Conservation (phyloP, 768 basidiomycete genomes). For the Suillus lakei region DNA sequence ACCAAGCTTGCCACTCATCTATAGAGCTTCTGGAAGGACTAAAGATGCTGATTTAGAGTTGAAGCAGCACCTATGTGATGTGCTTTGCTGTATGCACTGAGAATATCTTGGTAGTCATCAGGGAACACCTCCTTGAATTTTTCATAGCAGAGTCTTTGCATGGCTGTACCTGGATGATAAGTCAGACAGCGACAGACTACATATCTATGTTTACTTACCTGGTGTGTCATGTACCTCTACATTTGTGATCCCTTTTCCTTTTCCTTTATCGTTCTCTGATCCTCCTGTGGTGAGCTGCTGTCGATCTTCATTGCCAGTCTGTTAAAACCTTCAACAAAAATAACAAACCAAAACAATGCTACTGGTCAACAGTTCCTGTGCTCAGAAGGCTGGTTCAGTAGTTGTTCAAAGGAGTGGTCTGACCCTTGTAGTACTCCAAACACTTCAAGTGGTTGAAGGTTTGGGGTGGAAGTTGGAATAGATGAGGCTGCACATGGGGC, state of each 20-base stretch:
- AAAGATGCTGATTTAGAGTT: background rate
- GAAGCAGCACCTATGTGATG: background rate
- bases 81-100: background rate
- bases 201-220: background rate
- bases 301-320: too few relatives aligned
- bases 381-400: too few relatives aligned
- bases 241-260: background rate
- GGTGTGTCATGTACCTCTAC: background rate
- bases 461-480: too few relatives aligned
- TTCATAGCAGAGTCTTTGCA: background rate
- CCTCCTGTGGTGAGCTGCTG: too few relatives aligned
- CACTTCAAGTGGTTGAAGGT: too few relatives aligned
- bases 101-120: background rate
- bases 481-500: too few relatives aligned
- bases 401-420: too few relatives aligned
- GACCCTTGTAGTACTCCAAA: too few relatives aligned
- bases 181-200: background rate
- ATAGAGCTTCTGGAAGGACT: background rate
- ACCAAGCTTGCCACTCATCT: background rate
- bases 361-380: too few relatives aligned
- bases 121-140: background rate
- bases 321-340: too few relatives aligned
- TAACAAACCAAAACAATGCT: too few relatives aligned
- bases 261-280: background rate
- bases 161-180: background rate